These are phyloP conservation scores for Aspergillus quadrilineatus DNA, from an alignment of 2,329 filamentous ascomycete genomes.

Conservation along the genomic window DNA sequence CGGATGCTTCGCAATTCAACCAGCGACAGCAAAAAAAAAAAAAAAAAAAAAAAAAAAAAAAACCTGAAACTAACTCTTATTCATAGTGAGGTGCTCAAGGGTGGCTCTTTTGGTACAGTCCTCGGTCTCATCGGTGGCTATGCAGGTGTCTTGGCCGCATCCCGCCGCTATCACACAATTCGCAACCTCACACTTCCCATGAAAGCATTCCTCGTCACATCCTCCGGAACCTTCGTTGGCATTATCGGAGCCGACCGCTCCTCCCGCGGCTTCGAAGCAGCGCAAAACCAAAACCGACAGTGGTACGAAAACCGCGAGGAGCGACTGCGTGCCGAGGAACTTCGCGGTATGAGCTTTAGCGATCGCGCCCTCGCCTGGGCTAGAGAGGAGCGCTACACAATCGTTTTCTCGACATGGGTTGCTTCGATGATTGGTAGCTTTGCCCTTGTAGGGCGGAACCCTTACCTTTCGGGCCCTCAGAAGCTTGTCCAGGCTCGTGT, in stretches of 20 bases:
- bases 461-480: constrained; percentile 71
- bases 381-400: constrained; percentile 76
- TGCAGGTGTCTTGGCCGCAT: constrained; percentile 66
- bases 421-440: constrained; percentile 75
- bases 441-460: constrained; percentile 73
- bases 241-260: constrained; percentile 82
- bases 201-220: constrained; percentile 84
- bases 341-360: constrained; percentile 55
- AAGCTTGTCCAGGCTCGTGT: constrained; percentile 94
- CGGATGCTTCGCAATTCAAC: background rate
- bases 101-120: constrained; percentile 71
- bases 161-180: constrained; percentile 72
- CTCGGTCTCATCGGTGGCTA: constrained; percentile 67
- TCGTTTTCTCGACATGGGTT: constrained; percentile 80
- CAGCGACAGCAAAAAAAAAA: background rate
- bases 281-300: constrained; percentile 64
- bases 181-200: constrained; percentile 82
- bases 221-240: constrained; percentile 76
- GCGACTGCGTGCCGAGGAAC: constrained; percentile 55
- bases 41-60: constrained; percentile 9
- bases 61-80: constrained; percentile 13
- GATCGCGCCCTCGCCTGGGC: constrained; percentile 71
- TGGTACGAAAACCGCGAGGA: constrained; percentile 65
- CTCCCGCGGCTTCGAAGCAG: constrained; percentile 69
- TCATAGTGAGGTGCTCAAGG: constrained; percentile 69